Conservation (phyloP, 1,284 basidiomycete genomes). For the Ceratobasidium sp. region DNA sequence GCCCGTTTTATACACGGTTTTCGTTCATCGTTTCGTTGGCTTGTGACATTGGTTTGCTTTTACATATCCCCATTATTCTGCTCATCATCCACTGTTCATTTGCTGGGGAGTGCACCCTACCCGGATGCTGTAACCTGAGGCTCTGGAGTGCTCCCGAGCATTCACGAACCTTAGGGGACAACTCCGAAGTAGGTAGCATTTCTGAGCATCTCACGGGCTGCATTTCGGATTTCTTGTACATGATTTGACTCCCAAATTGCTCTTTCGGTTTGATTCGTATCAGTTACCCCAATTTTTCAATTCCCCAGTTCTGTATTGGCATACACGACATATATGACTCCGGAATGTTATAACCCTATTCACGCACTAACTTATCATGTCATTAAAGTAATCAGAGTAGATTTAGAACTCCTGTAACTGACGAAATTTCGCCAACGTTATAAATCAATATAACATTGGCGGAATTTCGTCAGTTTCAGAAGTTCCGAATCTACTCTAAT, state of each 20-base stretch:
- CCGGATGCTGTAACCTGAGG: neutral
- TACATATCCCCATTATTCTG: too few relatives aligned
- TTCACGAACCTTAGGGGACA: neutral
- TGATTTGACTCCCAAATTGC: neutral
- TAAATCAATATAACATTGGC: too few relatives aligned
- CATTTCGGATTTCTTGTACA: neutral
- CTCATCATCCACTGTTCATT: neutral
- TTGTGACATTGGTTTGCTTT: neutral
- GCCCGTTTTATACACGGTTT: neutral
- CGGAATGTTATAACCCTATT: too few relatives aligned
- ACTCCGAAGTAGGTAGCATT: neutral
- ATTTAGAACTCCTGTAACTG: too few relatives aligned
- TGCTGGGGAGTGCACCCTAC: neutral
- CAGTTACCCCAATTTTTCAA: too few relatives aligned
- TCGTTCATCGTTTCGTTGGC: neutral
- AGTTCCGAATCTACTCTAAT: too few relatives aligned
- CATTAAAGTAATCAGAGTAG: too few relatives aligned
- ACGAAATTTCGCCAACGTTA: too few relatives aligned
- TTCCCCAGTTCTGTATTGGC: too few relatives aligned
- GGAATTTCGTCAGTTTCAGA: too few relatives aligned
- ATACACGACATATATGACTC: too few relatives aligned
- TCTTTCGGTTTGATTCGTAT: neutral
- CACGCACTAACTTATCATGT: too few relatives aligned
- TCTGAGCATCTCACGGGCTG: neutral
- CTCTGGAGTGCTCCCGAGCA: neutral